Evolutionary conservation across 2,329 filamentous ascomycete genomes (phyloP), one percentile per base, ranked within the genome.

Genomic region (Hypoxylon sp.): DNA sequence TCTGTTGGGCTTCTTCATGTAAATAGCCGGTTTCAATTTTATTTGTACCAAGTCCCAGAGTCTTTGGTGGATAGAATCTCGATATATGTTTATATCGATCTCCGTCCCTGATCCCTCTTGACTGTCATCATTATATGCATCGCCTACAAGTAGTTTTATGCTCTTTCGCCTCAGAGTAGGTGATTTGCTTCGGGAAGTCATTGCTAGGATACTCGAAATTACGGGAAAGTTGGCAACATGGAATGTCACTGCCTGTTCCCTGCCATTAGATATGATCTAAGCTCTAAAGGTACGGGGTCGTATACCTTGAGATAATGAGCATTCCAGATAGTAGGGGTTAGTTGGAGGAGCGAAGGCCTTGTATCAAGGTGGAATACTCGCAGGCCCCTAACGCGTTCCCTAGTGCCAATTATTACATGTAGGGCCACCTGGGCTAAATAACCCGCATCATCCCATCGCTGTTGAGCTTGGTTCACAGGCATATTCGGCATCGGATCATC

Each of bases 281-380:
- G 23, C 21, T 50, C 30, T 17, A 38, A 23, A 25, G 43, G 28
- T n/a, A 36, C n/a, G 36, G 19, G 21, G 14, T 38, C 5, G 60
- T 17, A 19, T 13, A 28, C 78, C 71, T 76, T 70, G 14, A 78
- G 74, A 65, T 80, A 78, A 9, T 68, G 71, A 13, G 74, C 70
- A 52, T 79, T 77, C 76, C 77, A 80, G 1, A 79, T 75, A 43
- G 72, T 69, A 11, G 78, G 78, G 3, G 78, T 77, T 57, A 79
- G 59, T 11, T 77, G 75, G 14, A 77, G 71, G 30, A 79, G 52
- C 2, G 75, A 71, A 0, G 73, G 72, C 17, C 55, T 52, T 7
- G 23, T 38, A 51, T 60, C 28, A 14, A 60, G 60, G 9, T 65
- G 67, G 55, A 58, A 71, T 21, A 60, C 34, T 60, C 66, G 60